A percentile compares a stretch with the other conserved stretches of the same genome.
Conservation (phyloP, 2,329 filamentous ascomycete genomes). For the Sclerotinia subarctica region DNA sequence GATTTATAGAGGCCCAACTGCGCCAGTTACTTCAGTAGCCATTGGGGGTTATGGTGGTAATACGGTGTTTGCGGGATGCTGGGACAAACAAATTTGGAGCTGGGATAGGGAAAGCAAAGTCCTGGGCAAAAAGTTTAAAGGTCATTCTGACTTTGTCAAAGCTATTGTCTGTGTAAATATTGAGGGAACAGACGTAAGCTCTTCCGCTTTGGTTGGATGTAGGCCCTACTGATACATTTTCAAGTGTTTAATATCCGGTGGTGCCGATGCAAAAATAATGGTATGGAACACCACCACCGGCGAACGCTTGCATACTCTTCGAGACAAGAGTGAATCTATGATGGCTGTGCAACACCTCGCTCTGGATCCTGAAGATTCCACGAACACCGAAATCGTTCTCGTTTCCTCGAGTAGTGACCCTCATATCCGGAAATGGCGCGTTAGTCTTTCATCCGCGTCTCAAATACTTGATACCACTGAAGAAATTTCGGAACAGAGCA, state of each 20-base stretch:
- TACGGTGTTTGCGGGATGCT: conserved; percentile 80
- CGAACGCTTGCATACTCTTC: conserved; percentile 68
- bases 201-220: background rate
- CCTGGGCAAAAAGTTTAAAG: conserved; percentile 60
- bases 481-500: conserved; percentile 23
- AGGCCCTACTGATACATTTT: conserved; percentile 11
- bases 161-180: conserved; percentile 63
- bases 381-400: conserved; percentile 52
- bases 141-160: conserved; percentile 92
- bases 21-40: conserved; percentile 76
- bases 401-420: conserved; percentile 80
- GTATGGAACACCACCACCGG: conserved; percentile 76
- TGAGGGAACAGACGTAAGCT: conserved; percentile 52
- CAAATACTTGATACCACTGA: conserved; percentile 50
- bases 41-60: conserved; percentile 54
- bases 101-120: conserved; percentile 65
- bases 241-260: conserved; percentile 64
- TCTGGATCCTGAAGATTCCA: conserved; percentile 64
- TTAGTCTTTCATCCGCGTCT: conserved; percentile 52
- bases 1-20: conserved; percentile 69
- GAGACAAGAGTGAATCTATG: conserved; percentile 67
- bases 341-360: conserved; percentile 78
- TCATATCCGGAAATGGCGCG: conserved; percentile 73
- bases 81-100: conserved; percentile 90
- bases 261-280: conserved; percentile 75